Conservation (phyloP, 2,329 filamentous ascomycete genomes). For the Apiospora saccharicola region DNA sequence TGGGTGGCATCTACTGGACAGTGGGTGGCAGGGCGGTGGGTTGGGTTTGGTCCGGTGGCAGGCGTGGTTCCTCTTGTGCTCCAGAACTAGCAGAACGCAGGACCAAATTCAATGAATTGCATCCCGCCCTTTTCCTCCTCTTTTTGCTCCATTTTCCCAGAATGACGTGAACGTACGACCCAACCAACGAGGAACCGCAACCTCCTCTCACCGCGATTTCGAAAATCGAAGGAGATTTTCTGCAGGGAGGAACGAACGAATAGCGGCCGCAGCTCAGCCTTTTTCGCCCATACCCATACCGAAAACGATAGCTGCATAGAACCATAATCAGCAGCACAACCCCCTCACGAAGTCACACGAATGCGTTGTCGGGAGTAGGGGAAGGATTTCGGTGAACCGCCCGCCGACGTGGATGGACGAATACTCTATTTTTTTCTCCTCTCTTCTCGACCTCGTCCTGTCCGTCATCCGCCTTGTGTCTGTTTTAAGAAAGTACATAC, state of each 20-base stretch:
- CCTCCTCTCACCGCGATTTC: slow-evolving; percentile 6
- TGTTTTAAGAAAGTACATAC: neutral
- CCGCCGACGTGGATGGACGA: slow-evolving; percentile 24
- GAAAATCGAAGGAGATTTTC: neutral
- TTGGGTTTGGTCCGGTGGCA: slow-evolving; percentile 6
- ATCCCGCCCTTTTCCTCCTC: slow-evolving; percentile 12
- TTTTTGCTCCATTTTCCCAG: slow-evolving; percentile 8
- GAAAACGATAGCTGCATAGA: slow-evolving; percentile 1
- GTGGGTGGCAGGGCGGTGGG: neutral
- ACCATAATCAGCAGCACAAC: slow-evolving; percentile 7
- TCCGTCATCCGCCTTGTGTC: neutral
- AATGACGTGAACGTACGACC: slow-evolving; percentile 13
- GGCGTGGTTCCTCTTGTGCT: neutral
- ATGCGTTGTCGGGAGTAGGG: slow-evolving; percentile 22
- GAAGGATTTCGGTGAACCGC: neutral
- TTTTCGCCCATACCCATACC: slow-evolving; percentile 1
- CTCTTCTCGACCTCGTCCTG: slow-evolving; percentile 22
- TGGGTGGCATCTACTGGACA: slow-evolving; percentile 9
- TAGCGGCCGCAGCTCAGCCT: slow-evolving; percentile 8
- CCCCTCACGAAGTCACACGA: slow-evolving; percentile 21
- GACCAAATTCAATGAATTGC: slow-evolving; percentile 1
- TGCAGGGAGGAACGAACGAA: neutral
- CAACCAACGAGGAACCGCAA: slow-evolving; percentile 2
- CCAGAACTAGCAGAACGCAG: neutral
- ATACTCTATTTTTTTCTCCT: neutral